phyloP scores from a whole-genome alignment of 2,329 filamentous ascomycete genomes.

The Neophaeococcomyces mojaviensis region DNA sequence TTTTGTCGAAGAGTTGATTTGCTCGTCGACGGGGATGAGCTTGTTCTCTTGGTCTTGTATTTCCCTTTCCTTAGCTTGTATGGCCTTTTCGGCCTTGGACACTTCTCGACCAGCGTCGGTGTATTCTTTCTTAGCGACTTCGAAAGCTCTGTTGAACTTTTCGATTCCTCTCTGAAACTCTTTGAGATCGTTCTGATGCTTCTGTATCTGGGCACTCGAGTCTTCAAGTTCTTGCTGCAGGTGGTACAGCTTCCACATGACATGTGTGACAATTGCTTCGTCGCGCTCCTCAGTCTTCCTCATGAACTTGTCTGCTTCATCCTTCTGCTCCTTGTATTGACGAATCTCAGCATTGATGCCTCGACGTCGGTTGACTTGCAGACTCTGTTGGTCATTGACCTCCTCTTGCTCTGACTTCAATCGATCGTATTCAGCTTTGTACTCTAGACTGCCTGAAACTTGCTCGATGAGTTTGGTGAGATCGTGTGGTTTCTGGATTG shows the following conservation, averaged over 20 bases:
- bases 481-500: slow-evolving; percentile 87
- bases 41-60: slow-evolving; percentile 80
- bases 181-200: slow-evolving; percentile 89
- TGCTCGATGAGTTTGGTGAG: slow-evolving; percentile 92
- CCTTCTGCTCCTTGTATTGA: slow-evolving; percentile 94
- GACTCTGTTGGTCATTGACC: slow-evolving; percentile 78
- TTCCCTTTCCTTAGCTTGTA: slow-evolving; percentile 76
- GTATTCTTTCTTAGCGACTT: slow-evolving; percentile 78
- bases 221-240: slow-evolving; percentile 91
- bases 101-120: slow-evolving; percentile 68
- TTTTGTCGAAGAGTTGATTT: slow-evolving; percentile 69
- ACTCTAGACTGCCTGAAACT: slow-evolving; percentile 91
- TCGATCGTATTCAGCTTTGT: slow-evolving; percentile 86
- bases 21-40: slow-evolving; percentile 84
- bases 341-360: slow-evolving; percentile 98
- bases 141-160: slow-evolving; percentile 70
- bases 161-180: slow-evolving; percentile 84
- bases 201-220: slow-evolving; percentile 81
- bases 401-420: slow-evolving; percentile 81
- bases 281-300: slow-evolving; percentile 85
- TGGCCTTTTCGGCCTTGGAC: slow-evolving; percentile 71
- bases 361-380: slow-evolving; percentile 79
- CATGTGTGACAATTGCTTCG: slow-evolving; percentile 82
- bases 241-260: slow-evolving; percentile 93
- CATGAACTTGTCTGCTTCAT: slow-evolving; percentile 88